Evolutionary conservation across 306 rosid species (phyloP).

Genomic region (Vicia villosa): DNA sequence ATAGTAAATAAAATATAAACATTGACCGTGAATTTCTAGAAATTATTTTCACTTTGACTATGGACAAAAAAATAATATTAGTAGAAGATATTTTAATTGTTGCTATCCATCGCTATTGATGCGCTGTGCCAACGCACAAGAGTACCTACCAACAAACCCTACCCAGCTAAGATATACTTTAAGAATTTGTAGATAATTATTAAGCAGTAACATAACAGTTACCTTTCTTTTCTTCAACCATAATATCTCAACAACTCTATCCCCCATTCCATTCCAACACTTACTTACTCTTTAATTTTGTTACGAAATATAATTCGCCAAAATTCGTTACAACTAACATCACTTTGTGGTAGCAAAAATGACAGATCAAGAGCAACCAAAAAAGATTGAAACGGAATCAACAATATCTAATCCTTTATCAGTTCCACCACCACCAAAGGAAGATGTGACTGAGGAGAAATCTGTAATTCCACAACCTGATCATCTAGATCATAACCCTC

Average conservation of each 20-base stretch:
- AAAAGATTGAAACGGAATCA: slow-evolving; percentile 40
- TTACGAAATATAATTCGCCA: not conserved
- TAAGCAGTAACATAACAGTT: slow-evolving; percentile 40
- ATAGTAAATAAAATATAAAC: no score
- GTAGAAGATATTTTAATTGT: no score
- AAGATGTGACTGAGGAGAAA: slow-evolving; percentile 66
- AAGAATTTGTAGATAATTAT: not conserved
- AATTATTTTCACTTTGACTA: no score
- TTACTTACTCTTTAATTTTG: not conserved
- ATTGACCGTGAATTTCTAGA: no score
- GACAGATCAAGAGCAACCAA: slow-evolving; percentile 66
- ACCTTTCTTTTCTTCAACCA: slow-evolving; percentile 38
- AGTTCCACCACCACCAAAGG: slow-evolving; percentile 38
- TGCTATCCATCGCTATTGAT: slow-evolving; percentile 6
- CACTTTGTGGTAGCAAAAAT: slow-evolving; percentile 32
- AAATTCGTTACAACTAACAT: slow-evolving; percentile 3
- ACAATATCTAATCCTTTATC: slow-evolving; percentile 48
- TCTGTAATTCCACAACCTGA: slow-evolving; percentile 49
- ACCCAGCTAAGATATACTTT: slow-evolving; percentile 47
- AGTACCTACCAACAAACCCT: slow-evolving; percentile 35
- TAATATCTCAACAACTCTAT: slow-evolving; percentile 40
- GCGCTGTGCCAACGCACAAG: slow-evolving; percentile 50
- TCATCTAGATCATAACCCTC: slow-evolving; percentile 38
- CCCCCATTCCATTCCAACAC: not conserved
- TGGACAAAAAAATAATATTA: no score